Evolutionary conservation across 2,329 filamentous ascomycete species (phyloP).

Genomic region (Aplosporella prunicola): DNA sequence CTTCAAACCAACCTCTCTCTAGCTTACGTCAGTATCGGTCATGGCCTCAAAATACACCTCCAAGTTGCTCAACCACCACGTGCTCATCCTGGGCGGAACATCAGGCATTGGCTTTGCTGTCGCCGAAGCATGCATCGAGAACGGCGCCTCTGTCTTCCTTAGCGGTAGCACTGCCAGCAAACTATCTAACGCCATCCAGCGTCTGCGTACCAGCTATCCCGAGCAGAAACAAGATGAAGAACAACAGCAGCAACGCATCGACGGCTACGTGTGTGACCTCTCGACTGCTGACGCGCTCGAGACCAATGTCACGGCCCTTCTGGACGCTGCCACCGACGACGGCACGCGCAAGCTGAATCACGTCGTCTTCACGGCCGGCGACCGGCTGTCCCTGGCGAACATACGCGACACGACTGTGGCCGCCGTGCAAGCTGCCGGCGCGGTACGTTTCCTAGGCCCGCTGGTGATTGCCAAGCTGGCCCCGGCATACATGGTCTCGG

Average conservation of each 20-base stretch:
- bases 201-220: constrained; percentile 37
- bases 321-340: constrained; percentile 19
- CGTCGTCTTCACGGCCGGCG: constrained; percentile 23
- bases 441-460: constrained; percentile 27
- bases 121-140: constrained; percentile 48
- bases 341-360: constrained; percentile 25
- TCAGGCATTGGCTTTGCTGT: constrained; percentile 54
- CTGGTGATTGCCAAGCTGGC: constrained; percentile 34
- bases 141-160: constrained; percentile 47
- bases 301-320: constrained; percentile 18
- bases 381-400: constrained; percentile 14
- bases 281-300: constrained; percentile 20
- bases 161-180: constrained; percentile 47
- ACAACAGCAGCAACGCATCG: no score
- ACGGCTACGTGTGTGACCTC: constrained; percentile 22
- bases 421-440: constrained; percentile 15
- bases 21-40: no score
- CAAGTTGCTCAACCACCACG: constrained; percentile 37
- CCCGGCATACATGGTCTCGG: constrained; percentile 24
- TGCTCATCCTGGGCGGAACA: constrained; percentile 55
- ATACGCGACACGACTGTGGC: constrained; percentile 21
- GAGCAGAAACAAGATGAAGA: no score
- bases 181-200: constrained; percentile 38
- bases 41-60: constrained; percentile 37
- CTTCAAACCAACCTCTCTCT: no score